These are phyloP conservation scores for Euptelea pleiosperma DNA, from an alignment of 164 flowering plant species.

Conservation along the genomic window DNA sequence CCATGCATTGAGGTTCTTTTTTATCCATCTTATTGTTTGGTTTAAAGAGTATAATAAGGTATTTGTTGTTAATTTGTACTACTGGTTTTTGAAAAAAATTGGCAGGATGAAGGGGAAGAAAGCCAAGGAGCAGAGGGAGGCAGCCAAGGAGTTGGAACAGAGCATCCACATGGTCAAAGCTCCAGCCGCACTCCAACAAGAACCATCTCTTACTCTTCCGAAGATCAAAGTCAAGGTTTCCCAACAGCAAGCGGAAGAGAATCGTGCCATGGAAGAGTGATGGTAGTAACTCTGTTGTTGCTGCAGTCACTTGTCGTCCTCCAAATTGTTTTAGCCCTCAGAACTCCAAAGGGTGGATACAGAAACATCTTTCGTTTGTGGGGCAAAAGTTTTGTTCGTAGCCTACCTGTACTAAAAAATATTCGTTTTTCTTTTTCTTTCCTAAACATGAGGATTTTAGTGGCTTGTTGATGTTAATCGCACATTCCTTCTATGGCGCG, in stretches of 20 bases:
- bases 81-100: neutral
- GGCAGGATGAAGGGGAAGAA: slow-evolving; percentile 23
- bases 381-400: no score
- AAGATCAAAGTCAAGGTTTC: no score
- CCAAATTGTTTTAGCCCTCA: no score
- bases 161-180: slow-evolving; percentile 57
- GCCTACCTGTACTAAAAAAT: no score
- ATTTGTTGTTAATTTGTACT: neutral
- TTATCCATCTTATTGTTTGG: neutral
- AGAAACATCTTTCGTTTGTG: no score
- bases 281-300: no score
- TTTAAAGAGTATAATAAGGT: neutral
- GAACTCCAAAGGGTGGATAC: no score
- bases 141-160: slow-evolving; percentile 50
- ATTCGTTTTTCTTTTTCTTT: no score
- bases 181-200: slow-evolving; percentile 36
- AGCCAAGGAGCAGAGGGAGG: slow-evolving; percentile 17
- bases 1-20: slow-evolving; percentile 11
- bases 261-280: slow-evolving; percentile 57
- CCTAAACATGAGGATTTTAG: no score
- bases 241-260: slow-evolving; percentile 28
- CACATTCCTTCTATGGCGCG: no score
- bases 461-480: no score
- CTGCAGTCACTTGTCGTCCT: no score
- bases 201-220: slow-evolving; percentile 47